These are phyloP conservation scores for Myriosclerotinia curreyana DNA, from an alignment of 2,329 filamentous ascomycete genomes.

Conservation along the genomic window DNA sequence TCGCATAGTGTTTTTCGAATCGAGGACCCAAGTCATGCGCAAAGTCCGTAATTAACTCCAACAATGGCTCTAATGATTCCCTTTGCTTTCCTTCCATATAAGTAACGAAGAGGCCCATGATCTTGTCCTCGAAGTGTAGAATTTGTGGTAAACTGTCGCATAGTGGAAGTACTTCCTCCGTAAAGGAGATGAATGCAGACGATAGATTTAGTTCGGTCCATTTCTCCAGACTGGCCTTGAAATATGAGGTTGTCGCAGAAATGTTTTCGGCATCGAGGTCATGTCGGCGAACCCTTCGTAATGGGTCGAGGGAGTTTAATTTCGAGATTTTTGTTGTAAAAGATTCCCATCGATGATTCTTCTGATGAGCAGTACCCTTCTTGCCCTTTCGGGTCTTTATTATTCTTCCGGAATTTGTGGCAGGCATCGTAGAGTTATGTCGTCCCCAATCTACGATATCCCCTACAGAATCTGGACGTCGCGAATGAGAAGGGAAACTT, in stretches of 20 bases:
- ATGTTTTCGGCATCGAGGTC: slow-evolving; percentile 77
- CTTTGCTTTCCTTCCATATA: slow-evolving; percentile 77
- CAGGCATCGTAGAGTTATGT: slow-evolving; percentile 51
- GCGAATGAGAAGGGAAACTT: slow-evolving; percentile 4
- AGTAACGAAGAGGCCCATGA: slow-evolving; percentile 72
- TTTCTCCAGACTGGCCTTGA: slow-evolving; percentile 76
- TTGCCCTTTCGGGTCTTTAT: slow-evolving; percentile 68
- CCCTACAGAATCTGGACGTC: slow-evolving; percentile 4
- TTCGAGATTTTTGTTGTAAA: slow-evolving; percentile 89
- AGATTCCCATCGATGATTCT: slow-evolving; percentile 85
- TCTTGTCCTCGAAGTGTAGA: slow-evolving; percentile 81
- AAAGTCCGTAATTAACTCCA: slow-evolving; percentile 87
- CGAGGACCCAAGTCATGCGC: slow-evolving; percentile 85
- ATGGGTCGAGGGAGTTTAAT: slow-evolving; percentile 83
- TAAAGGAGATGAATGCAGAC: slow-evolving; percentile 73
- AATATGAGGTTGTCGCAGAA: slow-evolving; percentile 78
- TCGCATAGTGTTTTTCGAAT: slow-evolving; percentile 85
- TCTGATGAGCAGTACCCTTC: slow-evolving; percentile 68
- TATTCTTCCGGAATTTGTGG: slow-evolving; percentile 63
- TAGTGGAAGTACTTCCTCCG: slow-evolving; percentile 68
- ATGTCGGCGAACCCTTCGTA: slow-evolving; percentile 83
- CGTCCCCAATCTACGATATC: slow-evolving; percentile 13
- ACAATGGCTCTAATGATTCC: slow-evolving; percentile 77
- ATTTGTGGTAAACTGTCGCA: slow-evolving; percentile 91
- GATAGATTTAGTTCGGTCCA: slow-evolving; percentile 93